Base-by-base conservation (phyloP, 1,139 yeast species). In the Nakaseomyces sp. region DNA sequence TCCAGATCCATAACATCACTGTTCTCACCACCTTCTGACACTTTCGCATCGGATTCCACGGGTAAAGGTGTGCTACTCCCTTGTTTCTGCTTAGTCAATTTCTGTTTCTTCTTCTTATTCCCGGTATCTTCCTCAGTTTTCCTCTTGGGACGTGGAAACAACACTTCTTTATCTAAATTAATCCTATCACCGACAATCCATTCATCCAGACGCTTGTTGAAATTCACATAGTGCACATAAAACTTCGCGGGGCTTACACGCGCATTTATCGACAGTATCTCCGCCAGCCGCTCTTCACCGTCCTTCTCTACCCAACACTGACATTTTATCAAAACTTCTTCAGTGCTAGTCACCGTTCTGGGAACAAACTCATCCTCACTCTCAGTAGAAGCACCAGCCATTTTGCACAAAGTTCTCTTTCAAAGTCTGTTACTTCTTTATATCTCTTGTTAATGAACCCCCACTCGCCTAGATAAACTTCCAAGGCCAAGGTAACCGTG, bases 191-290 rank as follows among this genome's bases (percentile, higher is more conserved):
- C 71, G 13, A 74, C 70, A 5, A 91, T 78, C 97, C 97, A 91
- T 63, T 91, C 98, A 67, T 91, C 99, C 55, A 91, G 72, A 61
- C 91, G 81, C 62, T 91, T 91, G 68, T 91, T 91, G 69, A 82
- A 91, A 55, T 89, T 96, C 47, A 80, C 87, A 65, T 88, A 91
- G 65, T 91, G 99, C 22, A 91, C 96, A 63, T 93, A 91, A 63
- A 81, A 89, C 50, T 77, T 86, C 31, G 79, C 76, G 47, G 82
- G 76, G 5, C 91, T 88, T 61, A 87, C 83, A 56, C 86, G 77
- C 41, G 74, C 65, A 52, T 85, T 89, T 43, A 78, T 74, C 31
- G 91, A 89, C 42, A 93, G 69, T 36, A 91, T 77, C 60, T 91
- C 98, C 0, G 97, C 96, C 37, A 80, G 63, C 47, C 96, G 71